These are phyloP conservation scores for Fraxinus sp. DNA, from an alignment of 305 asterid genomes.

Conservation along the genomic window DNA sequence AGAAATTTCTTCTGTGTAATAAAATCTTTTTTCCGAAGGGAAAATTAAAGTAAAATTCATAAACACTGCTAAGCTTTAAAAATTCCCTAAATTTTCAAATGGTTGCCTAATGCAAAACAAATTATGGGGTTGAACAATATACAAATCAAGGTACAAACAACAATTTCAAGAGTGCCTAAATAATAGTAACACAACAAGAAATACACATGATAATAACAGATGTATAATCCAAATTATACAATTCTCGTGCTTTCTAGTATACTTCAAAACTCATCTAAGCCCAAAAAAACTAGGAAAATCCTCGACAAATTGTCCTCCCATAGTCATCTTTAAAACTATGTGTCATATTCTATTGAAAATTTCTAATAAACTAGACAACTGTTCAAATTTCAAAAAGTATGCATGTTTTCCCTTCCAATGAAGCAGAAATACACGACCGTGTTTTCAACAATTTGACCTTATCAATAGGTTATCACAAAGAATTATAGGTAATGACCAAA, in stretches of 20 bases:
- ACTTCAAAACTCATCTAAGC: neutral
- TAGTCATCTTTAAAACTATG: neutral
- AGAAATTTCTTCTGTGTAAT: neutral
- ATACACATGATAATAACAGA: neutral
- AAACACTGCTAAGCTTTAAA: neutral
- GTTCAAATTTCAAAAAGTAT: constrained; percentile 6
- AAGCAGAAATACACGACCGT: neutral
- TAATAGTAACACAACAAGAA: neutral
- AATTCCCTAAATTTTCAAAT: neutral
- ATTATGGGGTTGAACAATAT: neutral
- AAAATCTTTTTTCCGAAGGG: neutral
- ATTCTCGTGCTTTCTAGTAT: neutral
- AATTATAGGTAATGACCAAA: neutral
- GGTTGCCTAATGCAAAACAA: constrained; percentile 1
- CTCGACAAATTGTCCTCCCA: neutral
- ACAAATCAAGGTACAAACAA: neutral
- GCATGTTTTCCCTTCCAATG: neutral
- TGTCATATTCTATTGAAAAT: neutral
- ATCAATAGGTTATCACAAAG: neutral
- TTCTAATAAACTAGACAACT: neutral
- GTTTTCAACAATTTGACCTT: neutral
- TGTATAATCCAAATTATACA: neutral
- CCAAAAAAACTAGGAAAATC: neutral
- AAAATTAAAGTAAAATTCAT: neutral
- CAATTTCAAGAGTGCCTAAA: neutral